A percentile compares a stretch with the other conserved stretches of the same genome.
phyloP scores from a whole-genome alignment of 305 asterid species.

The Fraxinus sp. region DNA sequence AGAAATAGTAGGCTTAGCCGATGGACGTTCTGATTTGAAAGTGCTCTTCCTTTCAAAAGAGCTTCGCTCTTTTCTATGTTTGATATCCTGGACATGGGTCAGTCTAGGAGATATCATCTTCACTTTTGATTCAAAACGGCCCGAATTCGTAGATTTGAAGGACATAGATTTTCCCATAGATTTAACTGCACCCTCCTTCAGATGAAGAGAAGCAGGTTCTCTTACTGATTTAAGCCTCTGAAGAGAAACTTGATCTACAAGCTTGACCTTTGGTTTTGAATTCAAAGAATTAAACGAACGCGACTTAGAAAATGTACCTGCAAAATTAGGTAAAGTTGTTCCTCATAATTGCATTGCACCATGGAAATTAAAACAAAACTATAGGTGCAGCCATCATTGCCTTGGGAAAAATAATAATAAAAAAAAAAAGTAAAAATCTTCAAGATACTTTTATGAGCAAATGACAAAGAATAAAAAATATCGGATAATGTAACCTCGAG shows the following conservation, averaged over 20 bases:
- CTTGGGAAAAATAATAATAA: not conserved
- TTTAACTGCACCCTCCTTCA: constrained; percentile 56
- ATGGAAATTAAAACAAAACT: constrained; percentile 16
- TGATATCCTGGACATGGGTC: constrained; percentile 50
- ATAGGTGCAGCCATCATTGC: constrained; percentile 7
- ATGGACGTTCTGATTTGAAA: constrained; percentile 49
- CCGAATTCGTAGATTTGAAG: constrained; percentile 54
- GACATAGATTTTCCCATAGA: constrained; percentile 70
- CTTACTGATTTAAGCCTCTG: constrained; percentile 67
- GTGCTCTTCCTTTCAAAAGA: constrained; percentile 64
- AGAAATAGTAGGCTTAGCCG: constrained; percentile 43
- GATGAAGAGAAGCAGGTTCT: constrained; percentile 50
- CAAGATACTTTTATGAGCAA: constrained; percentile 16
- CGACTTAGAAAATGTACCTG: constrained; percentile 79
- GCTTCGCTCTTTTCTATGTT: constrained; percentile 52
- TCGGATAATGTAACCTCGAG: constrained; percentile 45
- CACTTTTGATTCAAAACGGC: constrained; percentile 59
- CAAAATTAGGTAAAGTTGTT: constrained; percentile 12
- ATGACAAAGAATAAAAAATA: constrained; percentile 14
- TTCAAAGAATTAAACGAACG: constrained; percentile 66
- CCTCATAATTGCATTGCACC: not conserved
- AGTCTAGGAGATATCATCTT: constrained; percentile 73
- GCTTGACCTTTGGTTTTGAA: constrained; percentile 71
- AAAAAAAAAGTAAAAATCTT: not conserved
- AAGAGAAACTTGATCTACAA: constrained; percentile 59